Evolutionary conservation across 306 rosid genomes (phyloP).

Genomic region (Cicer arietinum): DNA sequence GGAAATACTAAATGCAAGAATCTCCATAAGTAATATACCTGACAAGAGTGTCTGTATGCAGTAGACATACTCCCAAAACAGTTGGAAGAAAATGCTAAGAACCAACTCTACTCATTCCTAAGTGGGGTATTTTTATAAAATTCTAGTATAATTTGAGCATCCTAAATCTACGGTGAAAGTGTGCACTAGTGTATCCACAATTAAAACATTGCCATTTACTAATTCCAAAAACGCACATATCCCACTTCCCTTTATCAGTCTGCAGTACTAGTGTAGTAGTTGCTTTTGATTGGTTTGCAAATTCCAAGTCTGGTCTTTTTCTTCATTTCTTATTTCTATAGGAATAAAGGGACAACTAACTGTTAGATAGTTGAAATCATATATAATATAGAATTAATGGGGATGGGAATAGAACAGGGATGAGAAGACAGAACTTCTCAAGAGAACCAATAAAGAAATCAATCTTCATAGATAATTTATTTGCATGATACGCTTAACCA

Average conservation of each 20-base stretch:
- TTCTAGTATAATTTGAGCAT: neutral
- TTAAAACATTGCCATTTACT: neutral
- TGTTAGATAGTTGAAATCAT: too few species aligned
- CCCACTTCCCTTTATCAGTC: neutral
- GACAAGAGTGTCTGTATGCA: neutral
- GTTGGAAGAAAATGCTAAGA: neutral
- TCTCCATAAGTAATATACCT: neutral
- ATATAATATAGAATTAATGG: too few species aligned
- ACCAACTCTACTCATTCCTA: neutral
- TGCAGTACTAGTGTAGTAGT: neutral
- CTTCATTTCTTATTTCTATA: too few species aligned
- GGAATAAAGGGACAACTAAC: too few species aligned
- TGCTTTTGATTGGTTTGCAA: neutral
- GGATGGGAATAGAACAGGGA: too few species aligned
- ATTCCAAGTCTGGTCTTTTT: neutral
- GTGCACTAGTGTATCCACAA: neutral
- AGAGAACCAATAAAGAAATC: too few species aligned
- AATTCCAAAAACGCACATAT: neutral
- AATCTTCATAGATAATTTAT: too few species aligned
- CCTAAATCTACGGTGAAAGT: neutral
- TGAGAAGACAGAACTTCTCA: too few species aligned
- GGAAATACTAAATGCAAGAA: neutral
- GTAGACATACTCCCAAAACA: neutral
- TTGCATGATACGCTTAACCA: too few species aligned
- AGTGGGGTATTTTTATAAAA: constrained; percentile 3